Evolutionary conservation across 176 grass and related monocot genomes (phyloP), one percentile per base, ranked within the genome.

Genomic region (Puccinellia tenuiflora): DNA sequence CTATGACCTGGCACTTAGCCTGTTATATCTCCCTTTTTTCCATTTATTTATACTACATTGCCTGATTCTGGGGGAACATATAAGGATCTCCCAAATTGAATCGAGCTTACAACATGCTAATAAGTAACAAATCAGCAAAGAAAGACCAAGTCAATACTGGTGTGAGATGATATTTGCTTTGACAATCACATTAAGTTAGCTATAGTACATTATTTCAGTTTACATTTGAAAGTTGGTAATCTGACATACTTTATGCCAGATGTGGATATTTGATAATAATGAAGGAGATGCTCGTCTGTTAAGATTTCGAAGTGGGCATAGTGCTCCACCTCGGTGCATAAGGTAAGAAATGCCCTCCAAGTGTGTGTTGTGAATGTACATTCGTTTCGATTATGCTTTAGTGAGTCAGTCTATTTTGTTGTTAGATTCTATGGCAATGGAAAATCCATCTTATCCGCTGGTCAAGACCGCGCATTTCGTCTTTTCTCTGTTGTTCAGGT

Each of bases 401-500:
- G 1, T 81, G 52, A 85, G 52, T 81, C 16, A 60, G 26, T 10
- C 14, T 69, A 68, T 35, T 48, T 86, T 67, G 30, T 46, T 84
- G 54, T 51, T 83, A 98, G 96, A 88, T 98, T 98, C 75, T 98
- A 98, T 78, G 93, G 93, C 53, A 95, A 92, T 43, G 96, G 92
- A 76, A 95, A 94, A 83, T 91, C 78, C 83, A 90, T 98, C 63
- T 88, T 98, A 91, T 98, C 96, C 64, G 92, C 96, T 83, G 93
- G 96, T 63, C 91, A 95, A 85, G 96, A 98, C 76, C 91, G 96
- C 48, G 96, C 96, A 54, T 98, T 98, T 68, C 96, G 92, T 64
- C 90, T 98, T 92, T 98, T 98, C 83, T 98, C 96, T 77, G 85
- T 98, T 86, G 57, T 94, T 52, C 88, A 94, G 93, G 96, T 98